Conservation (phyloP, 2,329 filamentous ascomycete genomes). For the Penicillium sp. region DNA sequence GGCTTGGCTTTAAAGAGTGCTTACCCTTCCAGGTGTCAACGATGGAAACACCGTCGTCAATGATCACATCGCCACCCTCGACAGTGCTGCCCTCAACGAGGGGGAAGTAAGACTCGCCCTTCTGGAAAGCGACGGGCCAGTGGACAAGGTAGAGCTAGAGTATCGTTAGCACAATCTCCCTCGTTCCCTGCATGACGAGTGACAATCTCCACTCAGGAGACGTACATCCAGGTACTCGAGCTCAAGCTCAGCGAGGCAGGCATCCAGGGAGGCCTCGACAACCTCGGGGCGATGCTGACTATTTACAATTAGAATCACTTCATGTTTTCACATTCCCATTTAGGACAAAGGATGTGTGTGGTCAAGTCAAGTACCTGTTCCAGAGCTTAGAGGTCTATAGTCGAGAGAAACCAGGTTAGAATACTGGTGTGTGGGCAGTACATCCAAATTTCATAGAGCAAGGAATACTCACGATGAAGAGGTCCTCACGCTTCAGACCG, state of each 20-base stretch:
- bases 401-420: not conserved
- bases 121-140: constrained; percentile 53
- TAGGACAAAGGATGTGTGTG: too few relatives aligned
- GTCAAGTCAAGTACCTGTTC: constrained; percentile 48
- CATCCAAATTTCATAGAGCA: not conserved
- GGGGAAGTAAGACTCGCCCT: constrained; percentile 55
- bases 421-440: not conserved
- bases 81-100: constrained; percentile 44
- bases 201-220: not conserved
- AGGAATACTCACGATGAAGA: constrained; percentile 45
- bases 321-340: not conserved
- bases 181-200: too few relatives aligned
- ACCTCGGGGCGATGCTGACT: constrained; percentile 56
- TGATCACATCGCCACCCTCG: constrained; percentile 48
- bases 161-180: not conserved
- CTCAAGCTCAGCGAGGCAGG: constrained; percentile 58
- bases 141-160: constrained; percentile 51
- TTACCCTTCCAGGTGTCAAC: constrained; percentile 52
- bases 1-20: constrained; percentile 6
- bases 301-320: constrained; percentile 12
- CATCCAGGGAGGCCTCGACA: constrained; percentile 58
- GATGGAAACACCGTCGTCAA: constrained; percentile 53
- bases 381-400: constrained; percentile 64
- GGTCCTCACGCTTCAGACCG: constrained; percentile 49
- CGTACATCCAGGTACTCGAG: constrained; percentile 62